These are phyloP conservation scores for Auriculariales sp. DNA, from an alignment of 768 basidiomycete genomes.

Conservation along the genomic window DNA sequence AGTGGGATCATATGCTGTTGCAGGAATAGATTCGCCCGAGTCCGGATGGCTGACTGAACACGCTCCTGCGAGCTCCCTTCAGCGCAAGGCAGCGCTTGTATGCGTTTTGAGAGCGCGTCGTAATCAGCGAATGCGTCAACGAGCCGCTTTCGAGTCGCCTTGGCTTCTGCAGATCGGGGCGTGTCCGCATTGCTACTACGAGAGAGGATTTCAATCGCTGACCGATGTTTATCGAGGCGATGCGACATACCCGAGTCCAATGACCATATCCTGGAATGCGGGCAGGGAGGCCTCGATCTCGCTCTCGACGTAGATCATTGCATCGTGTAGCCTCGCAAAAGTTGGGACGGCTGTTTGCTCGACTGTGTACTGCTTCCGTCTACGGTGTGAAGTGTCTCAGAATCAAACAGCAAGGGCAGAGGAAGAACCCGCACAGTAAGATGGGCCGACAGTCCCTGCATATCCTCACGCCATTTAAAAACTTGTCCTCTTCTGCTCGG, in stretches of 20 bases:
- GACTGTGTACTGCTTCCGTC: conserved; percentile 67
- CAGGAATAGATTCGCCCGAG: conserved; percentile 64
- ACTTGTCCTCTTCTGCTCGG: conserved; percentile 56
- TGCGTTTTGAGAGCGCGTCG: conserved; percentile 75
- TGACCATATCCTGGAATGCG: conserved; percentile 74
- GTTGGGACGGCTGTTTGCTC: conserved; percentile 43
- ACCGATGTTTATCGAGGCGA: not conserved
- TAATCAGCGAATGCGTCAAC: conserved; percentile 79
- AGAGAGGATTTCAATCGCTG: conserved; percentile 16
- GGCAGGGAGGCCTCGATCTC: conserved; percentile 86
- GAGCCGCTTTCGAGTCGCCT: conserved; percentile 60
- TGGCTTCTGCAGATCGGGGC: conserved; percentile 54
- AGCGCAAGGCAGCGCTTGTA: conserved; percentile 56
- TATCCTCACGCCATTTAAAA: conserved; percentile 76
- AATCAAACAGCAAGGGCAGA: not conserved
- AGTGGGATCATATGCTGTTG: conserved; percentile 84
- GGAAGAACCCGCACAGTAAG: conserved; percentile 45
- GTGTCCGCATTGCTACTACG: conserved; percentile 16
- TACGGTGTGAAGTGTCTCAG: conserved; percentile 15
- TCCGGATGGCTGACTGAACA: conserved; percentile 68
- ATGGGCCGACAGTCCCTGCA: conserved; percentile 73
- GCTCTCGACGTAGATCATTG: conserved; percentile 59
- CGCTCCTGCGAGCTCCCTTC: conserved; percentile 65
- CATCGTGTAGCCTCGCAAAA: conserved; percentile 58
- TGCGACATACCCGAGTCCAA: conserved; percentile 44